Evolutionary conservation across 768 basidiomycete species (phyloP).

Genomic region (Candolleomyces efflorescens): DNA sequence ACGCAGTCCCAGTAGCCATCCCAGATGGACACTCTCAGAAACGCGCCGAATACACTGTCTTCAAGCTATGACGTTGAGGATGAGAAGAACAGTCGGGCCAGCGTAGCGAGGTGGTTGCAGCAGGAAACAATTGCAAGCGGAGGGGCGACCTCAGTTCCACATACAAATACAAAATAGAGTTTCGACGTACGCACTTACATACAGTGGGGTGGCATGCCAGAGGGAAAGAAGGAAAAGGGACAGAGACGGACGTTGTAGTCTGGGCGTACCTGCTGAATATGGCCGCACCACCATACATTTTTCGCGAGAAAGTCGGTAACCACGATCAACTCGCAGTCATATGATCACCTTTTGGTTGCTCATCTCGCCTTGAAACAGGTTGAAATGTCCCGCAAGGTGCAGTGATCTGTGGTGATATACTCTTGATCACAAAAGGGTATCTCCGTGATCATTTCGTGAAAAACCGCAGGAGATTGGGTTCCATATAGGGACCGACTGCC

Average conservation of each 20-base stretch:
- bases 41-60: neutral
- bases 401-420: too few relatives aligned
- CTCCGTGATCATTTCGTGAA: too few relatives aligned
- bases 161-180: too few relatives aligned
- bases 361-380: too few relatives aligned
- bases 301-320: neutral
- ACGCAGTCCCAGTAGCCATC: neutral
- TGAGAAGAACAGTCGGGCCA: neutral
- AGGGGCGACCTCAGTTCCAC: neutral
- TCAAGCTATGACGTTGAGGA: neutral
- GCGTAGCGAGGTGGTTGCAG: neutral
- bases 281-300: neutral
- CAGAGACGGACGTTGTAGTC: neutral
- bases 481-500: too few relatives aligned
- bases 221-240: neutral
- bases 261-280: neutral
- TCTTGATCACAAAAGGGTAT: too few relatives aligned
- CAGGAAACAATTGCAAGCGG: neutral
- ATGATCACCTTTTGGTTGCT: neutral
- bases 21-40: neutral
- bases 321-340: conserved; percentile 2
- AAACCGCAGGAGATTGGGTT: neutral
- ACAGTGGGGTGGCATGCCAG: neutral
- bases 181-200: too few relatives aligned
- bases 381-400: too few relatives aligned